A percentile compares a stretch with the other conserved stretches of the same genome.
These are phyloP conservation scores for Melocanna baccifera DNA, from an alignment of 176 grass and related monocot genomes.

Conservation along the genomic window DNA sequence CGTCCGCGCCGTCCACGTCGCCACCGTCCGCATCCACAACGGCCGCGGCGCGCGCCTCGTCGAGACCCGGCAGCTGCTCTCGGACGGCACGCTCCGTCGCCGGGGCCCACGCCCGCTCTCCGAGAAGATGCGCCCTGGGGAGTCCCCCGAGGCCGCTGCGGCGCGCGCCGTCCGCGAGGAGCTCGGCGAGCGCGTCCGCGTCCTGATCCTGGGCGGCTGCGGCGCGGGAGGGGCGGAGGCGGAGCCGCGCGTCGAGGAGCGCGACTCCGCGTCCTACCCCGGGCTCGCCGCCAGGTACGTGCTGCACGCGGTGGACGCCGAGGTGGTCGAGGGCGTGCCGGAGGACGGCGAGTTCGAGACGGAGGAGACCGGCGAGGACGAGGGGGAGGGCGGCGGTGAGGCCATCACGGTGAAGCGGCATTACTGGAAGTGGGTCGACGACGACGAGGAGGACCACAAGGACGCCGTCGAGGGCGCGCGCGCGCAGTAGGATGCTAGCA, in stretches of 20 bases:
- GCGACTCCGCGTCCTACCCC: conserved; percentile 65
- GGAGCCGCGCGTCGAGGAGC: conserved; percentile 63
- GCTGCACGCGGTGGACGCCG: conserved; percentile 70
- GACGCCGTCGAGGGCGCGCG: not conserved
- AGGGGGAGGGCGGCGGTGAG: conserved; percentile 29
- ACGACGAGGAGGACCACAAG: not conserved
- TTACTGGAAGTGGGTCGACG: conserved; percentile 46
- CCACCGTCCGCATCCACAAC: conserved; percentile 65
- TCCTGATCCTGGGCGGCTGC: conserved; percentile 40
- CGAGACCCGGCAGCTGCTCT: conserved; percentile 78
- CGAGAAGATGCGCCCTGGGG: conserved; percentile 84
- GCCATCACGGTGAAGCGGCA: conserved; percentile 54
- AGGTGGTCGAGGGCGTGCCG: conserved; percentile 51
- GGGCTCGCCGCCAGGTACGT: conserved; percentile 68
- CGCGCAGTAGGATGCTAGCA: not conserved
- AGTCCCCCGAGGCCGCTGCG: conserved; percentile 60
- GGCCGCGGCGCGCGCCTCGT: conserved; percentile 50
- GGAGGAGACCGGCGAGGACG: conserved; percentile 68
- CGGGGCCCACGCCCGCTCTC: conserved; percentile 61
- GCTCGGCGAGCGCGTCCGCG: conserved; percentile 50
- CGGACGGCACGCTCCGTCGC: conserved; percentile 59
- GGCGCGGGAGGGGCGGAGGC: not conserved
- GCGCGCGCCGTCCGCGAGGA: conserved; percentile 65
- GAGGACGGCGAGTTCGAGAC: conserved; percentile 80
- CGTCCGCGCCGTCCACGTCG: conserved; percentile 73